These are phyloP conservation scores for Houttuynia cordata DNA, from an alignment of 164 flowering plant species.

Conservation along the genomic window DNA sequence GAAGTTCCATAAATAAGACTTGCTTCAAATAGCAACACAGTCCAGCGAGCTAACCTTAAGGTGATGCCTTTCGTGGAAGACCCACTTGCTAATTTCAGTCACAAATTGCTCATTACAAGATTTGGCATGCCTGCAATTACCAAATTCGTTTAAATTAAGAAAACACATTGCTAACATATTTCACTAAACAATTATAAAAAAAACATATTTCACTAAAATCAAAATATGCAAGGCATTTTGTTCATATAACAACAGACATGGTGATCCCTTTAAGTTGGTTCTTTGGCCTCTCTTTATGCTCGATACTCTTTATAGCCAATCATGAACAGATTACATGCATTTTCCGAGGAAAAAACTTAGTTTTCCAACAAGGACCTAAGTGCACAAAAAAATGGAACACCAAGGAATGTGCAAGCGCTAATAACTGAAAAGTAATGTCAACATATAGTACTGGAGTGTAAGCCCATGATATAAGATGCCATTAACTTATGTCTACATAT, in stretches of 20 bases:
- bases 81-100: conserved; percentile 95
- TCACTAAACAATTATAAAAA: too few species aligned
- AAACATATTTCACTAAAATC: too few species aligned
- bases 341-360: too few species aligned
- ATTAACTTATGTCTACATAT: too few species aligned
- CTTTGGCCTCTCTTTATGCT: too few species aligned
- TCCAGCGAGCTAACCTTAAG: conserved; percentile 55
- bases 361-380: too few species aligned
- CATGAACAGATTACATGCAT: too few species aligned
- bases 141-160: background rate
- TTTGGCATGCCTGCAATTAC: conserved; percentile 56
- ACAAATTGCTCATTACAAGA: conserved; percentile 92
- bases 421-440: too few species aligned
- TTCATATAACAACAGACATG: background rate
- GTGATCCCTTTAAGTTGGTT: too few species aligned
- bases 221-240: background rate
- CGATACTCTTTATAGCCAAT: too few species aligned
- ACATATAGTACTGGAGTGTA: background rate
- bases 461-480: background rate
- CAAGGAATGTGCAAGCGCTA: too few species aligned
- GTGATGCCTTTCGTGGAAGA: conserved; percentile 97
- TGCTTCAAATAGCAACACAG: background rate
- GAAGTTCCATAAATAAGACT: background rate
- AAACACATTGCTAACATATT: background rate
- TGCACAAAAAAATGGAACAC: too few species aligned